Base-by-base conservation (phyloP, 139 green algal species). In the Microglena sp. region DNA sequence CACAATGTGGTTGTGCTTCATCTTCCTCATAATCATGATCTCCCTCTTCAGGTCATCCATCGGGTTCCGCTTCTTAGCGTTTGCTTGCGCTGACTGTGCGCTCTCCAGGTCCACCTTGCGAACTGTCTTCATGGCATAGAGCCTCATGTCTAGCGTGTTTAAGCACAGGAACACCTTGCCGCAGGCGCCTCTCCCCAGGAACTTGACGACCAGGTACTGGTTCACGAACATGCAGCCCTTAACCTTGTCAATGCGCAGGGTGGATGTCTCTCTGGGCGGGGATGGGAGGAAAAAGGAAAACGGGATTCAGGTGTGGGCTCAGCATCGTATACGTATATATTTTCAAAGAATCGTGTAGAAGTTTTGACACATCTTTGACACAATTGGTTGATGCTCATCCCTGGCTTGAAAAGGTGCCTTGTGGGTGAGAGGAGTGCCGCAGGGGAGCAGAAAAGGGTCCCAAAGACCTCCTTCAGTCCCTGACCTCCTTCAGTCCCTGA, bases 111-210 rank as follows among this genome's bases (percentile, higher is more conserved):
- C 73, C 44, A 77, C 67, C 55, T 84, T 84, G 44, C 77, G 62
- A 4, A 84, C 77, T 4, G 73, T 70, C 81, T 93, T 95, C 62
- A 92, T 84, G 5, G 88, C 88, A 67, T 92, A 92, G 28, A 95
- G 72, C 1, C 69, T 66, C 24, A 81, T 76, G 69, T 90, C 83
- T 2, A 78, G 59, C 2, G 86, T 82, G 68, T 90, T 82, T 58
- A 95, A 77, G 81, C 81, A 89, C 24, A 95, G 74, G 71, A 87
- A 92, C 4, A 95, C 88, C 33, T 86, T 86, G 24, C 88, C 88
- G 43, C 74, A 89, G 6, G 81, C 82, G 3, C 87, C 87, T 11
- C 73, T 57, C 8, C 87, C 87, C 32, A 95, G 66, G 70, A 86
- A 92, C 73, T 89, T 89, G 44, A 95, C 77, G 32, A 95, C 78